These are phyloP conservation scores for Ottelia alismoides DNA, from an alignment of 106 monocot genomes.

Conservation along the genomic window DNA sequence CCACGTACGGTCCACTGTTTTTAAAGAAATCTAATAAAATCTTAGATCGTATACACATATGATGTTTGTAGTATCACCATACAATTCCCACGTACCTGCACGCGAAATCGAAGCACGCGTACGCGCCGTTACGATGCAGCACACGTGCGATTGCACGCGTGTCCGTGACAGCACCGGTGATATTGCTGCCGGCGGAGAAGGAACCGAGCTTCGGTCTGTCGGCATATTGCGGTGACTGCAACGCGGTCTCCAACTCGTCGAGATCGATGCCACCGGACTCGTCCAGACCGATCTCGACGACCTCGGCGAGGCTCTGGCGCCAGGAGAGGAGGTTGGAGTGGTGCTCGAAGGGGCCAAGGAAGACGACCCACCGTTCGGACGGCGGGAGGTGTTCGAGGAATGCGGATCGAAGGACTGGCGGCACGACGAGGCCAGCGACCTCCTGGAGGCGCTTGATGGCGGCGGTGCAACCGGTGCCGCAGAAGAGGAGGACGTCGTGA, in stretches of 20 bases:
- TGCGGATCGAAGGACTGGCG: constrained; percentile 30
- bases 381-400: constrained; percentile 20
- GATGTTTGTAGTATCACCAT: too few relatives aligned
- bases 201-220: constrained; percentile 49
- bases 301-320: constrained; percentile 57
- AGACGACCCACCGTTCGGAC: constrained; percentile 54
- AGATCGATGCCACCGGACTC: constrained; percentile 24
- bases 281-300: constrained; percentile 52
- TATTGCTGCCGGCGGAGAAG: constrained; percentile 77
- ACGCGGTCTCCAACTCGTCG: constrained; percentile 12
- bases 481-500: constrained; percentile 48
- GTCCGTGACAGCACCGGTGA: constrained; percentile 46
- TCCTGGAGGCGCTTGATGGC: constrained; percentile 76
- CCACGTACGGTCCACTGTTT: constrained; percentile 39
- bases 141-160: constrained; percentile 44
- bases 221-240: constrained; percentile 16
- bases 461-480: constrained; percentile 49
- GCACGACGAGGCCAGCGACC: constrained; percentile 42
- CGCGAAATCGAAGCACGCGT: constrained; percentile 74
- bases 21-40: too few relatives aligned
- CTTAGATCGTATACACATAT: too few relatives aligned
- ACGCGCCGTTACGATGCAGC: constrained; percentile 58
- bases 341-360: constrained; percentile 71
- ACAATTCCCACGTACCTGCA: too few relatives aligned
- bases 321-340: constrained; percentile 75